Base-by-base conservation (phyloP, 345 rosid genomes). In the Punica granatum region DNA sequence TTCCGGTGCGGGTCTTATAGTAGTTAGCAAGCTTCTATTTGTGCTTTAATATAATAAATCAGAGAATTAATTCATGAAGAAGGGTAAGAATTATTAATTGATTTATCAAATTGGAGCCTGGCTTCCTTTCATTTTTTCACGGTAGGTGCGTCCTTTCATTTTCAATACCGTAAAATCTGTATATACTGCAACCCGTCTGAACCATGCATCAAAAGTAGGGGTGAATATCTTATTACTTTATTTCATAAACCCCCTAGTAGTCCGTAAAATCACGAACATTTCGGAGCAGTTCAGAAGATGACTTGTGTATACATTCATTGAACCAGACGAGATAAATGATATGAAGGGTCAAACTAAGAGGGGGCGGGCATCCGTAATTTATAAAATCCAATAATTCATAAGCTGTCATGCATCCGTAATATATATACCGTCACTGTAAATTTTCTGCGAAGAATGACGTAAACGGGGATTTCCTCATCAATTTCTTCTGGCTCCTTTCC, bases 141-240 rank as follows among this genome's bases (percentile, higher is more conserved):
- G 41, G 41, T 37, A 37, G 11, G 11, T 46, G 28, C 9, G n/a
- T n/a, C 11, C 58, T 51, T 51, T 23, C 58, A 51, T 51, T 51
- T 51, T 51, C 58, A 51, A 23, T n/a, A 10, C 58, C 8, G 21
- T 56, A 12, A 44, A 10, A 25, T 26, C 1, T 13, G 13, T 26
- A 56, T 53, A 66, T 56, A 43, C 68, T 43, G 72, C 68, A 26
- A 68, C 73, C 46, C 48, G 70, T 77, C 74, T 73, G 71, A 65
- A 60, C 64, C 73, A 69, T 73, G 76, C 84, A 75, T 43, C 43
- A 31, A 53, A 56, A 35, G 2, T 25, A 21, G 32, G 46, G 30
- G 36, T 34, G 31, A 64, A 36, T 19, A 34, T 32, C 4, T 3
- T 32, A 10, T 28, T 7, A 33, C 10, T 39, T 28, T 33, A 66